Percentiles rank a stretch among this genome's conserved stretches.
These are phyloP conservation scores for Phaeosphaeria sp. DNA, from an alignment of 2,329 filamentous ascomycete genomes.

Conservation along the genomic window DNA sequence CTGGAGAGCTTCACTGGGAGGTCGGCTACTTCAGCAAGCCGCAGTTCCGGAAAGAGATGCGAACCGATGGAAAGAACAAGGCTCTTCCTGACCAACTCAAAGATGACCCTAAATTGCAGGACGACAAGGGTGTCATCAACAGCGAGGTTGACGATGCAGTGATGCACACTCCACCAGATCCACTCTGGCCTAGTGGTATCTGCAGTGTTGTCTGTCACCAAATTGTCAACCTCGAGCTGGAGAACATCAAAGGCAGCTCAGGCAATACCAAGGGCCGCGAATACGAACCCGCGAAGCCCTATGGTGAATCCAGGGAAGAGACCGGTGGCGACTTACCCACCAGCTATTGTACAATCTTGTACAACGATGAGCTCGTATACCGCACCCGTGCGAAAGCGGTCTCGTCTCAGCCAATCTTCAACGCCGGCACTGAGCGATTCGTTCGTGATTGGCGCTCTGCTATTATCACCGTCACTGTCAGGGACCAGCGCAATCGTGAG, in stretches of 20 bases:
- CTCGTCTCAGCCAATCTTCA: constrained; percentile 95
- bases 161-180: constrained; percentile 88
- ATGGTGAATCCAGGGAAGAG: constrained; percentile 87
- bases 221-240: constrained; percentile 92
- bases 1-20: constrained; percentile 93
- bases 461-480: constrained; percentile 85
- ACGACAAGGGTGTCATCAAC: constrained; percentile 82
- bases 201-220: constrained; percentile 89
- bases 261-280: constrained; percentile 84
- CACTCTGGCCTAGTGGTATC: constrained; percentile 93
- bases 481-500: constrained; percentile 86
- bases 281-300: constrained; percentile 84
- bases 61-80: constrained; percentile 85
- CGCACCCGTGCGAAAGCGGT: constrained; percentile 95
- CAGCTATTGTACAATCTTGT: constrained; percentile 89
- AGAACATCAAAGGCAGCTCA: constrained; percentile 83
- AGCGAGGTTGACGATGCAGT: constrained; percentile 81
- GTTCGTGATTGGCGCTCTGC: constrained; percentile 90
- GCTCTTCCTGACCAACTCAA: constrained; percentile 76
- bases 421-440: constrained; percentile 92
- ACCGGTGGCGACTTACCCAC: constrained; percentile 80
- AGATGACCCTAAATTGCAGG: constrained; percentile 78
- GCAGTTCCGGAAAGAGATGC: constrained; percentile 80
- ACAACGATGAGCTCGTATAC: constrained; percentile 89
- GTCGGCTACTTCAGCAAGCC: constrained; percentile 95